Conservation (phyloP, 306 rosid species). For the Ormosia emarginata region DNA sequence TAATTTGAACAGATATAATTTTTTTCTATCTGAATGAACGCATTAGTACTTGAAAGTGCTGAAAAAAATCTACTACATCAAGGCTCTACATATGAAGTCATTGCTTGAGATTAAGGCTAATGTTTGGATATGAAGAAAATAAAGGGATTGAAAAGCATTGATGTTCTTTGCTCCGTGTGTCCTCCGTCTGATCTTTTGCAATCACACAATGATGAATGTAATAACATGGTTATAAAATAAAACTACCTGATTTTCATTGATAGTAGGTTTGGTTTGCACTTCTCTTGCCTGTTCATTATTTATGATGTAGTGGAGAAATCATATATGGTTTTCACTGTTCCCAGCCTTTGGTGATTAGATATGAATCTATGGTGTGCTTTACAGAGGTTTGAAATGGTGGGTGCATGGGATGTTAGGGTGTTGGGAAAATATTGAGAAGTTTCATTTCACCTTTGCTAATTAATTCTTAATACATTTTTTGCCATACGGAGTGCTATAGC, state of each 20-base stretch:
- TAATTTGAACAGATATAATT: neutral
- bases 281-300: neutral
- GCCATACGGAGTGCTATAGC: neutral
- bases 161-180: neutral
- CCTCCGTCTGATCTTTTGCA: neutral
- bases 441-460: neutral
- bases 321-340: neutral
- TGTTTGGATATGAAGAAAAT: neutral
- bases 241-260: neutral
- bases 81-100: neutral
- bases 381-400: neutral
- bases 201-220: neutral
- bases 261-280: neutral
- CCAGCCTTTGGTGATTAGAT: neutral
- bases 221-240: neutral
- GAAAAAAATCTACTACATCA: neutral
- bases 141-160: neutral
- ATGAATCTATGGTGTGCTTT: neutral
- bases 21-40: neutral
- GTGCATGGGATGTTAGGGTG: neutral
- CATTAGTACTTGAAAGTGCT: neutral
- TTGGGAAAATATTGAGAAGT: neutral
- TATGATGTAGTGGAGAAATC: neutral
- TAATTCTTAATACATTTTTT: neutral
- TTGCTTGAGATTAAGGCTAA: neutral